Percentiles rank a stretch among this genome's conserved stretches.
Evolutionary conservation across 768 basidiomycete species (phyloP).

Genomic region (Daedaleopsis sinensis): DNA sequence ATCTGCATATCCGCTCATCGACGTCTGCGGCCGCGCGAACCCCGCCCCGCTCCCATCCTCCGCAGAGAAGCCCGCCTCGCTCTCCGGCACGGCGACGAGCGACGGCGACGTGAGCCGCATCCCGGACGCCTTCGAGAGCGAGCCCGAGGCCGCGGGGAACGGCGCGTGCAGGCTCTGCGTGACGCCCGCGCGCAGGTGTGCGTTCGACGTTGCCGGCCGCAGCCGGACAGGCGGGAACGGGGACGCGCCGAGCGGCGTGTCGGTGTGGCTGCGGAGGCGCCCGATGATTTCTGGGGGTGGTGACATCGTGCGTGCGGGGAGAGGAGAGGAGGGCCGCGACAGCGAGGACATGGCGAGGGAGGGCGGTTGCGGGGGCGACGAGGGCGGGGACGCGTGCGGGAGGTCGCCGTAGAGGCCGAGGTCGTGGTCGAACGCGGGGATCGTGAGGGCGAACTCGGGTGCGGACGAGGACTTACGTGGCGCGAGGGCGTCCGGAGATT

Average conservation of each 20-base stretch:
- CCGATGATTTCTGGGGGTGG: background rate
- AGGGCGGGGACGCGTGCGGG: background rate
- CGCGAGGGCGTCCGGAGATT: background rate
- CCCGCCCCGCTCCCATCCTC: too few relatives aligned
- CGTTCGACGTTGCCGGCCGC: background rate
- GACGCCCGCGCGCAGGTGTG: background rate
- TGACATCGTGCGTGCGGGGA: background rate
- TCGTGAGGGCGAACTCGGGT: background rate
- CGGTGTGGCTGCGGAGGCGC: conserved; percentile 7
- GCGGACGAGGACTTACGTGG: background rate
- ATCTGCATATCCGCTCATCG: conserved; percentile 5
- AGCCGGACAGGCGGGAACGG: background rate
- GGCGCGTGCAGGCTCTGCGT: conserved; percentile 9
- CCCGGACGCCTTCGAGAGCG: conserved; percentile 6
- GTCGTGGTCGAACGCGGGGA: background rate
- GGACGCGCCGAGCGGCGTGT: background rate
- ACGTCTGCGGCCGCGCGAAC: conserved; percentile 5
- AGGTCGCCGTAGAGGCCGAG: background rate
- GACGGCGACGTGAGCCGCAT: conserved; percentile 11
- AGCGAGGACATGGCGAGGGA: background rate
- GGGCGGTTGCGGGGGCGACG: background rate
- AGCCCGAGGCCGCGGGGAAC: background rate
- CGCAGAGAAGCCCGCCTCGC: background rate
- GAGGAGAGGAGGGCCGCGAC: background rate
- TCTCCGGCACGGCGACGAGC: conserved; percentile 14